phyloP scores from a whole-genome alignment of 257 asterid genomes.

The Leonotis leonurus region DNA sequence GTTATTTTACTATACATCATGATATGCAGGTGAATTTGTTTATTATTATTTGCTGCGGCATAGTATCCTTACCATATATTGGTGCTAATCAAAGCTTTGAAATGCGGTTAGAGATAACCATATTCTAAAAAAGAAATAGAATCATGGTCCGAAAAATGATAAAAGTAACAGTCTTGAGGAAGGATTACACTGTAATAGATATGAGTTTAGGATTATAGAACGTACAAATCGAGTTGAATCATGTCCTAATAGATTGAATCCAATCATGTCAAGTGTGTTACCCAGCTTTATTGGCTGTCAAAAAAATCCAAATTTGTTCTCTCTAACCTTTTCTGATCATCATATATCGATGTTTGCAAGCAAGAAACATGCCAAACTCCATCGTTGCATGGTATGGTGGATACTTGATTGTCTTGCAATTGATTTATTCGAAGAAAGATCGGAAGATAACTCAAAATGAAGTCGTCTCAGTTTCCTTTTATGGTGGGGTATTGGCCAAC shows the following conservation, averaged over 20 bases:
- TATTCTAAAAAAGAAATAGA: neutral
- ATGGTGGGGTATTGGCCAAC: neutral
- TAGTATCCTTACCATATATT: neutral
- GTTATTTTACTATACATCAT: neutral
- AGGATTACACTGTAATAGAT: constrained; percentile 5
- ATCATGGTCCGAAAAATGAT: neutral
- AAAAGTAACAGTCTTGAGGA: too few species aligned
- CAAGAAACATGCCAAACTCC: neutral
- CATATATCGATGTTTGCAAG: neutral
- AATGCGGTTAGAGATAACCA: neutral
- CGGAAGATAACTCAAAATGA: too few species aligned
- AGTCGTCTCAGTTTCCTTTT: neutral
- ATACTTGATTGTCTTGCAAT: neutral
- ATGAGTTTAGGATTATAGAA: neutral
- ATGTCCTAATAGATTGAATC: neutral
- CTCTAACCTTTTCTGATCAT: too few species aligned
- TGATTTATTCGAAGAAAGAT: too few species aligned
- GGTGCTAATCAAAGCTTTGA: neutral
- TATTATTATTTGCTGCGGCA: neutral
- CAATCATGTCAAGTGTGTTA: neutral
- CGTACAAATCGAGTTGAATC: neutral
- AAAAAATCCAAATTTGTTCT: neutral
- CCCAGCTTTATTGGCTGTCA: constrained; percentile 1
- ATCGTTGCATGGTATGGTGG: neutral
- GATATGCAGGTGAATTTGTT: neutral